phyloP scores from a whole-genome alignment of 441 rosid species.

The Bocquillonia castaneifolia region DNA sequence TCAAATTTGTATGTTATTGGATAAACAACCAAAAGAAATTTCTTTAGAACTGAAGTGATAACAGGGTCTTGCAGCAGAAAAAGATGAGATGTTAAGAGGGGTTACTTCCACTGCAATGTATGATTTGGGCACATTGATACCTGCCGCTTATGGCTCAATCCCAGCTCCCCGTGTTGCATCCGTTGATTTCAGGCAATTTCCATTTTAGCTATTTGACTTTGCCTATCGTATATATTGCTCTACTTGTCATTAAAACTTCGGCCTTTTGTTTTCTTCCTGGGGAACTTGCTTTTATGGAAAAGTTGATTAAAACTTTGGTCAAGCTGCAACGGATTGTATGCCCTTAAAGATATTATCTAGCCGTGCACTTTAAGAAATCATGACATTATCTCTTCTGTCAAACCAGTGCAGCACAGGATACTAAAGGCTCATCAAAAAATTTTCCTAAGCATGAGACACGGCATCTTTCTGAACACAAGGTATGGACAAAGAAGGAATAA shows the following conservation, averaged over 20 bases:
- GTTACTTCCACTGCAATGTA: constrained; percentile 40
- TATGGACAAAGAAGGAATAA: constrained; percentile 20
- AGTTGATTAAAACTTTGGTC: not conserved
- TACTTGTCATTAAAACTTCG: not conserved
- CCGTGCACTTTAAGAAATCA: constrained; percentile 1
- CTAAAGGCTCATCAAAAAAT: constrained; percentile 47
- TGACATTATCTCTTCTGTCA: constrained; percentile 17
- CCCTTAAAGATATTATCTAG: not conserved
- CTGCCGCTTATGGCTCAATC: constrained; percentile 48
- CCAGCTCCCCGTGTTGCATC: constrained; percentile 49
- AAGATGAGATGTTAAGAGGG: constrained; percentile 52
- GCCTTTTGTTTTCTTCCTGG: not conserved
- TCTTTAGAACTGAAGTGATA: constrained; percentile 39
- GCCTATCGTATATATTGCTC: not conserved
- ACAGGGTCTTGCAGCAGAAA: constrained; percentile 90
- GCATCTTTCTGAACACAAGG: constrained; percentile 78
- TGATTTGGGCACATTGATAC: constrained; percentile 33
- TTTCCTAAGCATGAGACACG: constrained; percentile 57
- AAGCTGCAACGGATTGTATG: not conserved
- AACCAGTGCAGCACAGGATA: constrained; percentile 44
- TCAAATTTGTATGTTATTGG: not conserved
- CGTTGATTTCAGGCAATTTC: constrained; percentile 60
- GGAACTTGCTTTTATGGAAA: not conserved
- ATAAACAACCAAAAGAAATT: constrained; percentile 12
- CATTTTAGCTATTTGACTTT: constrained; percentile 1